Base-by-base conservation (phyloP, 108 stramenopile species). In the Fragilaria crotonensis region DNA sequence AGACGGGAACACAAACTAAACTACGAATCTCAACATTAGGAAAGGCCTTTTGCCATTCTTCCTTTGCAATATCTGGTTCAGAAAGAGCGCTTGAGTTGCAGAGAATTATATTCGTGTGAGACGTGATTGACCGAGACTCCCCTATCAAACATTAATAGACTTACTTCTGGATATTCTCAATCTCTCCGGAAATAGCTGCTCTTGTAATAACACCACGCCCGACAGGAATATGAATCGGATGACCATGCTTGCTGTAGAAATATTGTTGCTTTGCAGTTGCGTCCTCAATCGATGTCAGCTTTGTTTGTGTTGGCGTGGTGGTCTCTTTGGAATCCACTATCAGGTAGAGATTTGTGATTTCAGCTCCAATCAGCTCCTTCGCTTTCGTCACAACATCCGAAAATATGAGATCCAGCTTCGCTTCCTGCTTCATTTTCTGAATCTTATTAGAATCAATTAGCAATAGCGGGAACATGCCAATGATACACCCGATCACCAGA, bases 381-480 rank as follows among this genome's bases (percentile, higher is more conserved):
- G 78, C 76, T 67, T 86, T 81, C 14, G 52, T 64, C 41, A 86
- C 54, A 5, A 86, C 80, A 62, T 82, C 78, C 29, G 48, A 47
- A 60, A 75, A 80, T 11, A 86, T 57, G 1, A 31, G 31, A 52
- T 80, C 71, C 51, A 86, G 23, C 22, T 64, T 45, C 0, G 73
- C 78, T 54, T 73, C 69, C 56, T 68, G 60, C 56, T 75, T 83
- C 55, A 62, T 21, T 0, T 52, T 61, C 26, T 82, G 61, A 29
- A 48, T 50, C 33, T 74, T 73, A 29, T 69, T 57, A 26, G 68
- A 27, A 52, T 82, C 80, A 21, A 82, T 68, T 52, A 95, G 89
- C 21, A 95, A 57, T 14, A 98, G 72, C 2, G 96, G 96, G 53
- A 90, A 79, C 97, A 98, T 98, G 7, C 97, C 97, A 55, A 98